Base-by-base conservation (phyloP, 1,284 basidiomycete genomes). In the Ustilago vetiveriae region DNA sequence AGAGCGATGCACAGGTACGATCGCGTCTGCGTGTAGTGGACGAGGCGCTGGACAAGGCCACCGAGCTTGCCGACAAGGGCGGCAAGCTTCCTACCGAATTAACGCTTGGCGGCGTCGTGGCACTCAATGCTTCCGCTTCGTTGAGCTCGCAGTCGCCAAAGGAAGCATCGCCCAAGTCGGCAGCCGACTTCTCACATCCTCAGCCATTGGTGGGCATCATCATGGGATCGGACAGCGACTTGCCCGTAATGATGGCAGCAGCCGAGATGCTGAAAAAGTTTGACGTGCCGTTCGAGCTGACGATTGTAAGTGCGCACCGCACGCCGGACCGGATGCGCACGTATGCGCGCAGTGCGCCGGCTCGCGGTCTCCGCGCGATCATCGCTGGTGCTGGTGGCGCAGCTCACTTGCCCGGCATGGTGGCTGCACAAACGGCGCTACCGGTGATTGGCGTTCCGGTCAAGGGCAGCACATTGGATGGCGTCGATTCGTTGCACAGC, bases 201-300 rank as follows among this genome's bases (percentile, higher is more conserved):
- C 85, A 88, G 50, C 94, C 95, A 6, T 86, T 98, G 9, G 92
- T 98, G 0, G 91, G 92, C 1, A 88, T 99, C 72, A 94, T 99
- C 82, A 98, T 98, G 96, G 95, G 95, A 38, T 96, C 93, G 6
- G 96, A 98, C 83, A 96, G 93, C n/a, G 95, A 98, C 82, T 85
- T 99, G 30, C 91, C 92, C 3, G 89, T 90, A 17, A 96, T 99
- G 91, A 87, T 92, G 10, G 89, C 92, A 6, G 92, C 92, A 2
- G 92, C 95, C 0, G 88, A 87, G 50, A 89, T 96, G 49, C 88
- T 98, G 36, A 89, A 92, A 76, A 84, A 84, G 35, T 96, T 98
- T 83, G 81, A 84, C 14, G 85, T 98, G 24, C 92, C 95, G 0
- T 96, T 92, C 84, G 96, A 98, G 82, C 85, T 98, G 23, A 93